Base-by-base conservation (phyloP, 208 protist genomes). In the Herpetomonas muscarum region DNA sequence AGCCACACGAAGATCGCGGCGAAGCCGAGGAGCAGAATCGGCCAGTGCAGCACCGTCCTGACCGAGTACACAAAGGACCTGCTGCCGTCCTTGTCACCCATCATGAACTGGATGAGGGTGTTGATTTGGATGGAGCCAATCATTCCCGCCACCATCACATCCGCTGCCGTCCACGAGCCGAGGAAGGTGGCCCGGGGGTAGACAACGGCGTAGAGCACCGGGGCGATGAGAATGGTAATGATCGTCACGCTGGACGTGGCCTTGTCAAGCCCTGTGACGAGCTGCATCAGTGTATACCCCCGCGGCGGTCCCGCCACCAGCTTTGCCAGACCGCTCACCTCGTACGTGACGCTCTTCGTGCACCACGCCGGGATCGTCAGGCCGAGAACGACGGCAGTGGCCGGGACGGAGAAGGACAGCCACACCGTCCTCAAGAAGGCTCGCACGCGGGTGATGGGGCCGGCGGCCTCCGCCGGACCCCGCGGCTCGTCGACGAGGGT, bases 101-200 rank as follows among this genome's bases (percentile, higher is more conserved):
- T 34, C 42, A 90, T 56, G 56, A 90, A 91, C 5, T 77, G 39
- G 19, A 89, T 64, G 61, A 95, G 90, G 30, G 84, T 68, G 7
- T 61, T 48, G 12, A 95, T 42, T 67, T 96, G 73, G 9, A 95
- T 32, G 15, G 82, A 81, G 24, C 71, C 81, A 41, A 94, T 41
- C 28, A 84, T 61, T 32, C 65, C 78, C 9, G 92, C 29, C 10
- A 93, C 55, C 28, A 94, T 61, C 21, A 82, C 89, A 60, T 96
- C 84, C 15, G 86, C 61, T 6, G 70, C 65, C 9, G 71, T 57
- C 90, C 92, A 97, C 12, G 90, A 90, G 37, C 81, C 74, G n/a
- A 90, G 29, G 19, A 74, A 46, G 3, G 34, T 32, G 17, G 28
- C 42, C 1, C 41, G 9, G 22, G 65, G 64, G 52, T 74, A 79